Percentiles rank a stretch among this genome's conserved stretches.
phyloP scores from a whole-genome alignment of 495 filamentous ascomycete genomes.

The Penicillium psychrofluorescens region DNA sequence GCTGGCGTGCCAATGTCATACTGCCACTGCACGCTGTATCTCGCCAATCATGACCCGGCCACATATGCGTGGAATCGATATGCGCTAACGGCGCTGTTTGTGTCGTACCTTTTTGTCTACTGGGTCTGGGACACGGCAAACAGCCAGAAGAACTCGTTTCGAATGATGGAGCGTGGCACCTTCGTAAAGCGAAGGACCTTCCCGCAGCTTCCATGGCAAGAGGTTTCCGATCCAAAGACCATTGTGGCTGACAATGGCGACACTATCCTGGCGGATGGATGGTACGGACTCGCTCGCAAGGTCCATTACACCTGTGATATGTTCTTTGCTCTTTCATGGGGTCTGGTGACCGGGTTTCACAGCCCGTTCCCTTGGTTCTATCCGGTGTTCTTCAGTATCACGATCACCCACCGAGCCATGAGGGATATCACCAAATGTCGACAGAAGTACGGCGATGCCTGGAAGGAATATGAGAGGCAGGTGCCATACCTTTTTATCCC shows the following conservation, averaged over 20 bases:
- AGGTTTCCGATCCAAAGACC: constrained; percentile 64
- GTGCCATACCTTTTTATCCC: constrained; percentile 95
- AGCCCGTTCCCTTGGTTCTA: constrained; percentile 84
- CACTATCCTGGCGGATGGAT: constrained; percentile 77
- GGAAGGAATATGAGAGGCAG: constrained; percentile 76
- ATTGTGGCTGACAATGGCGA: constrained; percentile 72
- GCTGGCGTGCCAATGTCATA: constrained; percentile 91
- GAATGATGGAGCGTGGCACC: constrained; percentile 68
- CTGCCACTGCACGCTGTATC: constrained; percentile 90
- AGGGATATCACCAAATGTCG: constrained; percentile 78
- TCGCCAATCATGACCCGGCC: constrained; percentile 75
- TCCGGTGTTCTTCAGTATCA: constrained; percentile 74
- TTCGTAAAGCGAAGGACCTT: constrained; percentile 67
- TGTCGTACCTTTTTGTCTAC: constrained; percentile 74
- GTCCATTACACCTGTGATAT: constrained; percentile 87
- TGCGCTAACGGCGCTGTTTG: constrained; percentile 53
- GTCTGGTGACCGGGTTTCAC: constrained; percentile 53
- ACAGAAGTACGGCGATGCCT: constrained; percentile 82
- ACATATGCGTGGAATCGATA: constrained; percentile 66
- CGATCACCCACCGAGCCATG: constrained; percentile 81
- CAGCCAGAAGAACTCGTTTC: constrained; percentile 91
- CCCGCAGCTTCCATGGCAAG: constrained; percentile 81
- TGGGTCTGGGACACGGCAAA: constrained; percentile 87
- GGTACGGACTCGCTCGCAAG: constrained; percentile 87
- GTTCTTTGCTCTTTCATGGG: constrained; percentile 68